phyloP scores from a whole-genome alignment of 2,329 filamentous ascomycete genomes.

The Mycogone perniciosa region DNA sequence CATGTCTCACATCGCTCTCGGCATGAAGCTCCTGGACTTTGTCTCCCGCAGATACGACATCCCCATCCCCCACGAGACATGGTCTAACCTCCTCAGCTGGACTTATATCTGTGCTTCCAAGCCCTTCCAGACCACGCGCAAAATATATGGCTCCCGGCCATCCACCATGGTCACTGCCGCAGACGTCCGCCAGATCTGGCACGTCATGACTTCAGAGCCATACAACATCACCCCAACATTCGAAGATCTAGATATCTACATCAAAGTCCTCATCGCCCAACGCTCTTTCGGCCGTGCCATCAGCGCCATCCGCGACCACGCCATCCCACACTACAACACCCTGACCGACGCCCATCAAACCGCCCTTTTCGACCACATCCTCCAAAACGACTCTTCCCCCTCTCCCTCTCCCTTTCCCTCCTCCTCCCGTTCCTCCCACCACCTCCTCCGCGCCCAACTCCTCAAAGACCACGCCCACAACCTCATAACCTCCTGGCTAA shows the following conservation, averaged over 20 bases:
- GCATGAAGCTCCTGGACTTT: slow-evolving; percentile 54
- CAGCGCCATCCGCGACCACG: slow-evolving; percentile 32
- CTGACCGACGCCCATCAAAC: slow-evolving; percentile 21
- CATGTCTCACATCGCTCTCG: slow-evolving; percentile 56
- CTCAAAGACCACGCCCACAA: slow-evolving; percentile 28
- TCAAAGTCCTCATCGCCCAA: slow-evolving; percentile 33
- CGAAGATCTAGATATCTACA: slow-evolving; percentile 44
- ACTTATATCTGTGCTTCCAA: slow-evolving; percentile 50
- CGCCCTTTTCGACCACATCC: slow-evolving; percentile 28
- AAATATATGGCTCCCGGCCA: slow-evolving; percentile 21
- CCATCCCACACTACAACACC: slow-evolving; percentile 33
- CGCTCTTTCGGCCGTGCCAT: slow-evolving; percentile 26
- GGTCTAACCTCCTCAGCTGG: slow-evolving; percentile 63
- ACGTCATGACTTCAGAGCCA: slow-evolving; percentile 52
- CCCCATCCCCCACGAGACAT: slow-evolving; percentile 49
- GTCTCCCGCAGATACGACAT: slow-evolving; percentile 56
- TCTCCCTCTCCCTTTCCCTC: neutral
- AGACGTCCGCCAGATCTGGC: slow-evolving; percentile 49
- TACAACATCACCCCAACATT: slow-evolving; percentile 52
- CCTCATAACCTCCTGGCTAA: slow-evolving; percentile 24
- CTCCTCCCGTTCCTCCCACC: slow-evolving; percentile 9
- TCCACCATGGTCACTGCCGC: slow-evolving; percentile 30
- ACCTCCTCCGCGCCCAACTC: slow-evolving; percentile 21
- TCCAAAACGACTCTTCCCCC: slow-evolving; percentile 21
- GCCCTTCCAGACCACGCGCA: slow-evolving; percentile 32